Evolutionary conservation across 805 yeast genomes (phyloP).

Genomic region (Candida quercuum): DNA sequence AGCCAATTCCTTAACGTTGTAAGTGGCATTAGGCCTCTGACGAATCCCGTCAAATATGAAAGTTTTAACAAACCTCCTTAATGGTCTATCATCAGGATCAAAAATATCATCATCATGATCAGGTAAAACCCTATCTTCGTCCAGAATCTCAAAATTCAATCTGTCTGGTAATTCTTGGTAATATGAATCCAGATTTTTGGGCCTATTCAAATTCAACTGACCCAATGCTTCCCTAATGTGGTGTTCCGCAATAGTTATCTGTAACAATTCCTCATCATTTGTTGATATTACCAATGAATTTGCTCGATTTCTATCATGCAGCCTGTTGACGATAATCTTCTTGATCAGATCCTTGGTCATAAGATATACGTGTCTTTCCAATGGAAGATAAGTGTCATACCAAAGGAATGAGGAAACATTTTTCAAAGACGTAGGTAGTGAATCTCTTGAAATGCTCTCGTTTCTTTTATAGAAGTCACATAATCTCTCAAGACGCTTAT

Average conservation of each 20-base stretch:
- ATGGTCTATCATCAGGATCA: not conserved
- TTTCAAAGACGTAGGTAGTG: not conserved
- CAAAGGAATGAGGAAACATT: not conserved
- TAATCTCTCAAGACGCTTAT: not conserved
- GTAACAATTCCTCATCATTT: not conserved
- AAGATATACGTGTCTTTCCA: too few species aligned
- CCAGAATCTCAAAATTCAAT: not conserved
- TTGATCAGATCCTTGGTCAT: not conserved
- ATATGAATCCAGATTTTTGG: not conserved
- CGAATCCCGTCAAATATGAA: not conserved
- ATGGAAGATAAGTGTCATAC: not conserved
- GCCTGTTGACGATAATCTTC: not conserved
- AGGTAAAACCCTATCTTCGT: constrained; percentile 1
- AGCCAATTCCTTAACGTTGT: too few species aligned
- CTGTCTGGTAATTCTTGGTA: not conserved
- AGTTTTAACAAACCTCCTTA: not conserved
- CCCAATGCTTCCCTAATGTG: not conserved
- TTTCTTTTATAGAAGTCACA: not conserved
- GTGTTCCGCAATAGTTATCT: not conserved
- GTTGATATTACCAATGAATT: too few species aligned
- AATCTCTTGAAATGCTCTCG: not conserved
- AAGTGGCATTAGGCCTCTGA: too few species aligned
- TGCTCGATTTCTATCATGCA: not conserved
- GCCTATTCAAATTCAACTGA: not conserved
- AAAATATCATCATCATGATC: not conserved